phyloP scores from a whole-genome alignment of 2,329 filamentous ascomycete species.

The Pestalotiopsis sp. region DNA sequence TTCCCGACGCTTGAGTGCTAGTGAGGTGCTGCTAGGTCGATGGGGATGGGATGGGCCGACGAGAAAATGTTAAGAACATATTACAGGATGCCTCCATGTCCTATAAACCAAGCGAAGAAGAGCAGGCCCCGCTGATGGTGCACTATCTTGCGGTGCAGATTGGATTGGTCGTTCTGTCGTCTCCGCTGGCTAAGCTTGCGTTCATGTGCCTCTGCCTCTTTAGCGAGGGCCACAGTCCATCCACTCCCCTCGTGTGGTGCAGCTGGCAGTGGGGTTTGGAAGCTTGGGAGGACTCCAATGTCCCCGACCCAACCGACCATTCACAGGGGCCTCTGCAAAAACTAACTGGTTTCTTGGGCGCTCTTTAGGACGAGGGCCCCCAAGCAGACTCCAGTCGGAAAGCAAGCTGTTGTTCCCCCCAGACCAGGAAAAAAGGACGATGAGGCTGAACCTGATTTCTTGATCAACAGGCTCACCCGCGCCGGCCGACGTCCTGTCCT shows the following conservation, averaged over 20 bases:
- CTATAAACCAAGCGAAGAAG: background rate
- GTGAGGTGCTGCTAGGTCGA: background rate
- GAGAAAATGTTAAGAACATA: background rate
- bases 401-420: background rate
- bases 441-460: slow-evolving; percentile 14
- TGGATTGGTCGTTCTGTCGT: background rate
- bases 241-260: background rate
- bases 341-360: background rate
- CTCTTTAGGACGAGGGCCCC: background rate
- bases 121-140: background rate
- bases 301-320: background rate
- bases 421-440: background rate
- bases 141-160: background rate
- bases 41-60: background rate
- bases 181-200: background rate
- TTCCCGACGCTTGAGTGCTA: background rate
- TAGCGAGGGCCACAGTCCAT: background rate
- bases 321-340: background rate
- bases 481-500: slow-evolving; percentile 6
- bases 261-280: background rate
- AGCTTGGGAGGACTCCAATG: slow-evolving; percentile 12
- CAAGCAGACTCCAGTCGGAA: background rate
- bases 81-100: background rate
- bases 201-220: background rate
- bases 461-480: background rate